A percentile compares a stretch with the other conserved stretches of the same genome.
phyloP scores from a whole-genome alignment of 768 basidiomycete species.

The Symmetrospora coprosmae region DNA sequence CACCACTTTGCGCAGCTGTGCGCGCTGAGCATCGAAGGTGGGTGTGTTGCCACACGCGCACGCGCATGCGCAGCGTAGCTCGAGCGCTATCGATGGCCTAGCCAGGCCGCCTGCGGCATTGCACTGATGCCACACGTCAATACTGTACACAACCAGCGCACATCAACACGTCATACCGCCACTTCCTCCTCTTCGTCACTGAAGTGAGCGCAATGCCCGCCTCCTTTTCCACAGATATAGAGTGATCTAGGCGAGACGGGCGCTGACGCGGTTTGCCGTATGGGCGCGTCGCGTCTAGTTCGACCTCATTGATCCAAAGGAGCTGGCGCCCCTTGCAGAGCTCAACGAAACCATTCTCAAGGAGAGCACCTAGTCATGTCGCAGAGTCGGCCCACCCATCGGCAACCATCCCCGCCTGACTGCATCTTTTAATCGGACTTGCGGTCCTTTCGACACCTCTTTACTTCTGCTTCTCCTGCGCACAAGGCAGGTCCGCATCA shows the following conservation, averaged over 20 bases:
- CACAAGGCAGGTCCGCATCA: too few species aligned
- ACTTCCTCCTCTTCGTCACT: conserved; percentile 92
- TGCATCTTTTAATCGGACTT: too few species aligned
- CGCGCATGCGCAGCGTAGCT: neutral
- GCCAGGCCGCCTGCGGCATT: neutral
- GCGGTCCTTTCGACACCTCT: too few species aligned
- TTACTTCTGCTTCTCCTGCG: too few species aligned
- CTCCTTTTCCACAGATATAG: neutral
- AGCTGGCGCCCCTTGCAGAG: conserved; percentile 84
- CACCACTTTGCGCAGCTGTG: conserved; percentile 99
- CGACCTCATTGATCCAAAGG: conserved; percentile 88
- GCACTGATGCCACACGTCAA: neutral
- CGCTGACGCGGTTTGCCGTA: neutral
- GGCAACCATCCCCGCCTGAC: too few species aligned
- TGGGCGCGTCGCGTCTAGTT: conserved; percentile 44
- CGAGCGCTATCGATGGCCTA: neutral
- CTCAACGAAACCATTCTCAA: conserved; percentile 73
- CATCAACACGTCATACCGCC: conserved; percentile 92
- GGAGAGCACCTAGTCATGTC: conserved; percentile 10
- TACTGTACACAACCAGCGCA: conserved; percentile 52
- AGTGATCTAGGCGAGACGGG: neutral
- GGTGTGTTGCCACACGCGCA: conserved; percentile 26
- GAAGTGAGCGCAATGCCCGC: conserved; percentile 50
- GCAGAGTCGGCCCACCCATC: too few species aligned
- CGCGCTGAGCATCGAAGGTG: conserved; percentile 94